Conservation (phyloP, 192 early-diverging fungal species). For the Lobosporangium transversale region DNA sequence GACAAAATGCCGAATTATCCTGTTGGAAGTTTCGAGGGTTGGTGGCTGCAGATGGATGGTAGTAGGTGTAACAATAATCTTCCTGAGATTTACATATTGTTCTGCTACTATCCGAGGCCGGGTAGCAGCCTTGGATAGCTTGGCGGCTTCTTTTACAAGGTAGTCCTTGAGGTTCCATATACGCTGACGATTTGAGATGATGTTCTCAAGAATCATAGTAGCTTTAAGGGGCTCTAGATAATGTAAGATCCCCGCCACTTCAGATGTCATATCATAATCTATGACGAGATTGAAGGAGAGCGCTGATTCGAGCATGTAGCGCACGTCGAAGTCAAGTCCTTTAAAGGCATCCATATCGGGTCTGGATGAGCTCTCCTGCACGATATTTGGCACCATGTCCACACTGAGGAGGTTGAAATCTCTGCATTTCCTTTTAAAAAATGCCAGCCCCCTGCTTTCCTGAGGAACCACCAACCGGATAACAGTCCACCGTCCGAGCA, state of each 20-base stretch:
- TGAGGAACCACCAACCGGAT: conserved; percentile 22
- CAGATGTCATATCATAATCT: conserved; percentile 55
- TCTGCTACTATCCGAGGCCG: conserved; percentile 46
- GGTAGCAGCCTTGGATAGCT: conserved; percentile 13
- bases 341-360: conserved; percentile 17
- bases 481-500: conserved; percentile 59
- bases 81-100: conserved; percentile 61
- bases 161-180: conserved; percentile 51
- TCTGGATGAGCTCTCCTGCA: background rate
- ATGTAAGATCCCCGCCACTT: conserved; percentile 41
- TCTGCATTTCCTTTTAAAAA: conserved; percentile 40
- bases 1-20: conserved; percentile 71
- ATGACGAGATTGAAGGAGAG: conserved; percentile 52
- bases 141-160: conserved; percentile 27
- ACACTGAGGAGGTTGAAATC: conserved; percentile 41
- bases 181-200: conserved; percentile 35
- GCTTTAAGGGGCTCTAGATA: conserved; percentile 27
- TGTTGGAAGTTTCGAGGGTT: conserved; percentile 75
- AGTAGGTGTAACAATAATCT: conserved; percentile 75
- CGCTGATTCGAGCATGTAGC: conserved; percentile 59
- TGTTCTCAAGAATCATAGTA: conserved; percentile 48
- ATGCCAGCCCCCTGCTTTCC: background rate
- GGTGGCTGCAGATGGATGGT: conserved; percentile 71
- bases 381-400: background rate
- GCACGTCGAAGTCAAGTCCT: conserved; percentile 49